Percentiles rank a stretch among this genome's conserved stretches.
phyloP scores from a whole-genome alignment of 139 green algal genomes.

The Closterium sp. region DNA sequence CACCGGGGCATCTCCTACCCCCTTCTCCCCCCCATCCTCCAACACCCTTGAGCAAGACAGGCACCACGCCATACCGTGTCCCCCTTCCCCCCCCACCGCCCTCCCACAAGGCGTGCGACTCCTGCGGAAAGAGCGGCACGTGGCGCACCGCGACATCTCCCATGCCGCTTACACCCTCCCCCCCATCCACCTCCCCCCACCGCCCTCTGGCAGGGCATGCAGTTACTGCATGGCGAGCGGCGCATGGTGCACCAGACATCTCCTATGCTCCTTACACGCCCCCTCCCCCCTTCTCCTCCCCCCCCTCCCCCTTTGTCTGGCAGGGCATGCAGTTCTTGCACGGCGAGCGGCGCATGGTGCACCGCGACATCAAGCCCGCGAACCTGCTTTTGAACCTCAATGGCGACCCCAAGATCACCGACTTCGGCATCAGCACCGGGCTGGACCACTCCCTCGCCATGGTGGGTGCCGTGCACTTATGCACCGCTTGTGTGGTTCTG shows the following conservation, averaged over 20 bases:
- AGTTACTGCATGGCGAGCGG: slow-evolving; percentile 43
- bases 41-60: too few species aligned
- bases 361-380: slow-evolving; percentile 61
- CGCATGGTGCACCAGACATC: slow-evolving; percentile 47
- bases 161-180: too few species aligned
- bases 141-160: too few species aligned
- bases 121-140: too few species aligned
- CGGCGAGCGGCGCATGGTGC: slow-evolving; percentile 41
- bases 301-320: neutral
- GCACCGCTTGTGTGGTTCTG: too few species aligned
- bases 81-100: too few species aligned
- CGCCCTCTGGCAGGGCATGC: slow-evolving; percentile 45
- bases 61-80: too few species aligned
- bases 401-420: slow-evolving; percentile 57
- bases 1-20: too few species aligned
- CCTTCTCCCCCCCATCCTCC: too few species aligned
- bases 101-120: too few species aligned
- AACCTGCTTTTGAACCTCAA: slow-evolving; percentile 58
- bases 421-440: slow-evolving; percentile 59
- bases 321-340: slow-evolving; percentile 55
- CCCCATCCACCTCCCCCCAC: neutral
- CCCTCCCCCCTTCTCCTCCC: neutral
- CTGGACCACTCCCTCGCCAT: slow-evolving; percentile 52
- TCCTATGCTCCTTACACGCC: neutral
- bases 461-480: too few species aligned